Base-by-base conservation (phyloP, 305 asterid genomes). In the Caryopteris hybrid region DNA sequence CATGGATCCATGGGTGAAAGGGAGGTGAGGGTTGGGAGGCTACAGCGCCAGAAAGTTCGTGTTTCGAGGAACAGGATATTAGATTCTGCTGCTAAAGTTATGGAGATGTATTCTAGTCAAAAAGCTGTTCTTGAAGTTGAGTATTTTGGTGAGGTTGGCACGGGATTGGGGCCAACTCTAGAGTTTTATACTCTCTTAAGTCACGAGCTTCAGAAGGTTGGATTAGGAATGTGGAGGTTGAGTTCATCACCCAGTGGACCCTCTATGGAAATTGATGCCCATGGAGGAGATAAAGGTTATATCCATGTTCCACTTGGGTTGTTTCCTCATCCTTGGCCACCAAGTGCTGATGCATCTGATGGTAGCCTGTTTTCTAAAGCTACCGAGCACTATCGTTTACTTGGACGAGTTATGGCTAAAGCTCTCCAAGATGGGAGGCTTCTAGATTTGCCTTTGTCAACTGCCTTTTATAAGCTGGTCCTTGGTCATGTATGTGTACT, bases 341-440 rank as follows among this genome's bases (percentile, higher is more conserved):
- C 84, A 39, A 83, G 60, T 84, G 81, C 82, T 66, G 96, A 85
- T 66, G 74, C 81, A 27, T 84, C 92, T 38, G 92, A 83, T 68
- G 92, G 86, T 47, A 81, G 84, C 74, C 86, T 76, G 53, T 85
- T 92, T 58, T 80, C 85, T 45, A 95, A 88, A 61, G 91, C 74
- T 29, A 73, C 79, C 0, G 98, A 95, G 58, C 79, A 92, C 76
- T 89, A 88, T 67, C 86, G 86, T 47, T 84, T 92, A 73, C 96
- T 92, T 65, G 99, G 99, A 55, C 87, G 92, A 74, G 95, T 89
- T 73, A 84, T 89, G 97, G 98, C 98, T 41, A 95, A 89, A 83
- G 96, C 97, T 72, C 98, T 95, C 74, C 99, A 95, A 73, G 99
- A 95, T 73, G 98, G 97, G 69, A 87, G 99, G 79, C 97, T 95